A percentile compares a stretch with the other conserved stretches of the same genome.
These are phyloP conservation scores for Cercophora sp. DNA, from an alignment of 495 filamentous ascomycete genomes.

Conservation along the genomic window DNA sequence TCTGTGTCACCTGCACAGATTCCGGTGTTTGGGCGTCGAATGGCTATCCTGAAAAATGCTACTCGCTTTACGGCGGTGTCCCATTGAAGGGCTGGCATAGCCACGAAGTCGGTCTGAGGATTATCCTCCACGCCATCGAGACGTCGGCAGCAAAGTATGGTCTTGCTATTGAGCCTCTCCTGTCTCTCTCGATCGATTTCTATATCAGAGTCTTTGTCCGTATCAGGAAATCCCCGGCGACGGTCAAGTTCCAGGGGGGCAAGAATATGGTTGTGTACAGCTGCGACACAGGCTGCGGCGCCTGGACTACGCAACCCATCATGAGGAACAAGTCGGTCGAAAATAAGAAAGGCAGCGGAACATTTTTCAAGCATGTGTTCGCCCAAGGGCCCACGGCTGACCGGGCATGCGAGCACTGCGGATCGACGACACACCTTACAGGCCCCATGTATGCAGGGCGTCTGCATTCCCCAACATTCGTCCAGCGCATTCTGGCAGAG, in stretches of 20 bases:
- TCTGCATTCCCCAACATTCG: conserved; percentile 76
- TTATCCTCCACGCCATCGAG: conserved; percentile 78
- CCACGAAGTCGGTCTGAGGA: conserved; percentile 84
- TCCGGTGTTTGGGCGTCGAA: conserved; percentile 89
- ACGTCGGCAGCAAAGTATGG: conserved; percentile 79
- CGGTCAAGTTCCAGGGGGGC: conserved; percentile 83
- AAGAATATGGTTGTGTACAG: conserved; percentile 92
- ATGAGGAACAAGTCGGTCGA: conserved; percentile 57
- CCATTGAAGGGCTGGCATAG: conserved; percentile 77
- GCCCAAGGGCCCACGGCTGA: conserved; percentile 61
- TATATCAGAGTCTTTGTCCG: conserved; percentile 90
- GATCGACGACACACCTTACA: conserved; percentile 75
- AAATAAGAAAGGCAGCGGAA: conserved; percentile 63
- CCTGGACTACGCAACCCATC: conserved; percentile 76
- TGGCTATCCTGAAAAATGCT: conserved; percentile 90
- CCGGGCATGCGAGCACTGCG: conserved; percentile 73
- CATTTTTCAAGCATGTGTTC: conserved; percentile 70
- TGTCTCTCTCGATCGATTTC: conserved; percentile 93
- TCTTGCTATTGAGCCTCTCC: conserved; percentile 82
- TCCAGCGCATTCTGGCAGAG: conserved; percentile 66
- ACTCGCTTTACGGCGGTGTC: conserved; percentile 82
- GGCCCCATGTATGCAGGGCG: conserved; percentile 95
- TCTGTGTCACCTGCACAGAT: conserved; percentile 96
- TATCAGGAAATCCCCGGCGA: conserved; percentile 67
- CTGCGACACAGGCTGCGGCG: conserved; percentile 84